Base-by-base conservation (phyloP, 2,329 filamentous ascomycete species). In the Aspergillus sp. region DNA sequence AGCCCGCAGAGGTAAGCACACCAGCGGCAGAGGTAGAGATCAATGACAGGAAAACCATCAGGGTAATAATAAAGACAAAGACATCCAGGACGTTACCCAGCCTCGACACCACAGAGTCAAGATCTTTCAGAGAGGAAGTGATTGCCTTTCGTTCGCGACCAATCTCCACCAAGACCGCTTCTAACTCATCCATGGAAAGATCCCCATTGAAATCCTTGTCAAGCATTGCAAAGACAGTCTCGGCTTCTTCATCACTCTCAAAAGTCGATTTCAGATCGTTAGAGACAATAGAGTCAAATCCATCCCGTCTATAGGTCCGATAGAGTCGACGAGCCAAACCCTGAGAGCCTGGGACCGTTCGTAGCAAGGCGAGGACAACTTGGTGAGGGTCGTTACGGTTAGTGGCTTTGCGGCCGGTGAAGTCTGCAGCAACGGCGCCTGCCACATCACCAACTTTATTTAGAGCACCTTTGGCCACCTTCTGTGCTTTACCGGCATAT, bases 191-290 rank as follows among this genome's bases (percentile, higher is more conserved):
- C 81, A 95, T 90, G 0, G 88, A 94, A 43, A 96, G 95, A 61
- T 97, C 91, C 3, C 90, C 91, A 54, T 97, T 97, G 73, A 96
- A 82, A 60, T 97, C 91, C 63, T 93, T 94, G 71, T 97, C 91
- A 57, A 96, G 96, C 75, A 96, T 90, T 57, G 78, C 76, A 60
- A 97, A 96, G 0, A 90, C 90, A 3, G 86, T 86, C 46, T 93
- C 86, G 1, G 90, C 88, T 63, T 96, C 91, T 12, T 96, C 90
- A 17, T 85, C 79, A 20, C 84, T 86, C 7, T 85, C 79, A 58
- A 95, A 96, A 1, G 88, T 89, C 9, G 78, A 74, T 52, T 83
- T 84, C 46, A 97, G 70, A 60, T 96, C 90, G 7, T 90, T 87
- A 0, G 84, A 77, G 17, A 82, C 79, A 4, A 96, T 84, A 0